Percentiles rank a stretch among this genome's conserved stretches.
Evolutionary conservation across 805 yeast genomes (phyloP).

Genomic region (Lipomyces anomalus): DNA sequence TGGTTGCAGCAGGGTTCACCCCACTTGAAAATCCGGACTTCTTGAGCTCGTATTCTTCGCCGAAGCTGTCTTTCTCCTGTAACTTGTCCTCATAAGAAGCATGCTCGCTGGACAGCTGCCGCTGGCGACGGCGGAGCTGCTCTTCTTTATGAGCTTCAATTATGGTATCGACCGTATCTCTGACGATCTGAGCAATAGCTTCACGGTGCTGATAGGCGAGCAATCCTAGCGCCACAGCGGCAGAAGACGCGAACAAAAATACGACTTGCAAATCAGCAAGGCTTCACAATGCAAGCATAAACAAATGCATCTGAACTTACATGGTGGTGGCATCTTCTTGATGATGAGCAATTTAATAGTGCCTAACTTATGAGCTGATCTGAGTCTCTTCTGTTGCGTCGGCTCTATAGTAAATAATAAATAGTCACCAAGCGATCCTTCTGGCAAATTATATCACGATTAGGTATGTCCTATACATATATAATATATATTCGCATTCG

Average conservation of each 20-base stretch:
- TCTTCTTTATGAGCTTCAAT: neutral
- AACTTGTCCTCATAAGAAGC: no score
- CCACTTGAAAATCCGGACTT: no score
- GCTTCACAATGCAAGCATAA: neutral
- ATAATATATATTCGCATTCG: neutral
- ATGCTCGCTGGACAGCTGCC: no score
- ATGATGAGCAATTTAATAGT: neutral
- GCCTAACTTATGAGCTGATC: no score
- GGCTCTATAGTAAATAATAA: no score
- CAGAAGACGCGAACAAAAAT: neutral
- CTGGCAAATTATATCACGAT: neutral
- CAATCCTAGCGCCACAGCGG: neutral
- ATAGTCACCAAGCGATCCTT: neutral
- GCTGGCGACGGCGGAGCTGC: neutral
- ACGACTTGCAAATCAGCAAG: no score
- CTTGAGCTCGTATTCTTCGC: no score
- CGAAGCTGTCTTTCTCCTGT: no score
- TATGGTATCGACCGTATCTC: neutral
- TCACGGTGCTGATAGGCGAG: neutral
- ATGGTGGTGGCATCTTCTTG: neutral
- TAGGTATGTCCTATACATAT: neutral
- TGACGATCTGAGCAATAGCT: neutral
- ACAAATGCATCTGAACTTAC: neutral
- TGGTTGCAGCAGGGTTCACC: no score
- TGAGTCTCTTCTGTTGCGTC: no score